phyloP scores from a whole-genome alignment of 441 rosid genomes.

The Pelargonium cotyledonis region DNA sequence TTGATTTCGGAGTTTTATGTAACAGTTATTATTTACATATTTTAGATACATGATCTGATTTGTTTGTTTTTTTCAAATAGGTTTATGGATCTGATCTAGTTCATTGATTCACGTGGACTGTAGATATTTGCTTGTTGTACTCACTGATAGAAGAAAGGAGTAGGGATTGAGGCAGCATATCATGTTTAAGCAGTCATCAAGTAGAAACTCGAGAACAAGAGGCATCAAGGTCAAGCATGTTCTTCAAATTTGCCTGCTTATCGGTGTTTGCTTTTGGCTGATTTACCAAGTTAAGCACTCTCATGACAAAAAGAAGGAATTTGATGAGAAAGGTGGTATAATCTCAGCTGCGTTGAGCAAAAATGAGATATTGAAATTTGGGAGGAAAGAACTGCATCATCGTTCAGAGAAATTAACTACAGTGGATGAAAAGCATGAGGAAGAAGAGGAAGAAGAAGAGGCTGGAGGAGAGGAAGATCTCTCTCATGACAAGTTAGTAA shows the following conservation, averaged over 20 bases:
- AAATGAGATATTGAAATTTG: background rate
- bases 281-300: slow-evolving; percentile 76
- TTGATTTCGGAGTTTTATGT: no score
- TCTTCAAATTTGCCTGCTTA: slow-evolving; percentile 68
- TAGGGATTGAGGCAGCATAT: slow-evolving; percentile 24
- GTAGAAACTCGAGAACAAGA: slow-evolving; percentile 64
- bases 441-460: background rate
- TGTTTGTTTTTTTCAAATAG: no score
- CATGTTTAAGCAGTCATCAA: slow-evolving; percentile 57
- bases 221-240: slow-evolving; percentile 58
- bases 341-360: background rate
- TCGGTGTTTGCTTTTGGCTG: slow-evolving; percentile 83
- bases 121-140: background rate
- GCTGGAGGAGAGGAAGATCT: background rate
- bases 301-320: background rate
- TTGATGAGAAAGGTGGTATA: background rate
- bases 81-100: background rate
- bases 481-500: background rate
- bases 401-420: background rate
- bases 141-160: slow-evolving; percentile 11
- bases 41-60: no score
- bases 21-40: no score
- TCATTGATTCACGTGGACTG: background rate
- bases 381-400: background rate
- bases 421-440: background rate